Percentiles rank a stretch among this genome's conserved stretches.
Evolutionary conservation across 2,329 filamentous ascomycete genomes (phyloP).

Genomic region (Colletotrichum incanum): DNA sequence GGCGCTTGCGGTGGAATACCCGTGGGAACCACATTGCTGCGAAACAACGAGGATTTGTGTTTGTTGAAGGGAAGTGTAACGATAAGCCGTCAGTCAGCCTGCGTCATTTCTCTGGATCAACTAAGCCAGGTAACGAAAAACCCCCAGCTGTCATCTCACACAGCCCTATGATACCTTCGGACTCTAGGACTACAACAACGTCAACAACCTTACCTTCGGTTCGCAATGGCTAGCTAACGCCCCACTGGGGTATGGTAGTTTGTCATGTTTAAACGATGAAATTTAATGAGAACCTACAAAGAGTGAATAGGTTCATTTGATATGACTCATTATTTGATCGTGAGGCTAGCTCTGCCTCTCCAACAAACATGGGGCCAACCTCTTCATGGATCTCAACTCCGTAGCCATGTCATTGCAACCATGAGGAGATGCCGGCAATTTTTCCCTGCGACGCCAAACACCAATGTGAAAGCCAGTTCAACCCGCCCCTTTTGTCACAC

Average conservation of each 20-base stretch:
- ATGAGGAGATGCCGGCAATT: background rate
- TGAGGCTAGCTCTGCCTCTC: background rate
- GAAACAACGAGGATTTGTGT: no score
- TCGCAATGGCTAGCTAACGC: no score
- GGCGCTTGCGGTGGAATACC: background rate
- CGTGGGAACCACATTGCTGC: background rate
- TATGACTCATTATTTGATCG: background rate
- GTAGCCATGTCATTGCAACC: constrained; percentile 10
- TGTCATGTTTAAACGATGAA: background rate
- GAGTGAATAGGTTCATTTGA: background rate
- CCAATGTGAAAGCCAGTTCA: constrained; percentile 10
- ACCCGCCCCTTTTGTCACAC: background rate
- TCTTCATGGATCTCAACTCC: constrained; percentile 16
- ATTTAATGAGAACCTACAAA: background rate
- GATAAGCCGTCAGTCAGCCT: background rate
- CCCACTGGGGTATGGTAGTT: background rate
- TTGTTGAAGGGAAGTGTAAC: background rate
- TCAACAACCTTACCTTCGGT: background rate
- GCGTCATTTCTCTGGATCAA: background rate
- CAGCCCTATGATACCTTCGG: background rate
- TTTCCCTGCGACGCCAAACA: constrained; percentile 13
- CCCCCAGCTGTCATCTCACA: background rate
- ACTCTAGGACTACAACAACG: background rate
- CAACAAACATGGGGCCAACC: background rate
- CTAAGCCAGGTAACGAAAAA: background rate